Base-by-base conservation (phyloP, 768 basidiomycete genomes). In the Suillus subalutaceus region DNA sequence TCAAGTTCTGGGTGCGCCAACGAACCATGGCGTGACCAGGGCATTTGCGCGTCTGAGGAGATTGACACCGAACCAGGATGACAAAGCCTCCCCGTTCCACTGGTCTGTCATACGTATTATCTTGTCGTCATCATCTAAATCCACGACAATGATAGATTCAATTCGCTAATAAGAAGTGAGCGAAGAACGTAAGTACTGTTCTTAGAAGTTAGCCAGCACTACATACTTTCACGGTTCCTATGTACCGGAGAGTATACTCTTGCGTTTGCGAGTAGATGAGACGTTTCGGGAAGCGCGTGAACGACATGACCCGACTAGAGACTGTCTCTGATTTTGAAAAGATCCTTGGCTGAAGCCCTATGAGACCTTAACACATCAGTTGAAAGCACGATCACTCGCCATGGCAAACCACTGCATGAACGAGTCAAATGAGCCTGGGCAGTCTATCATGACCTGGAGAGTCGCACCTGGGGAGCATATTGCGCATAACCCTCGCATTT, bases 71-170 rank as follows among this genome's bases (percentile, higher is more conserved):
- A 80, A 85, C 66, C 81, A 75, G 1, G 78, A 80, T 20, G 88
- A 84, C 30, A 83, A 76, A 20, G 85, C 82, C 53, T 84, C 79
- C 32, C 89, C 89, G 48, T 82, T 74, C 85, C 89, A 87, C 69
- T 87, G 84, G 66, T 91, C 88, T 41, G 84, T 79, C 65, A 91
- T 73, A 38, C 80, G 80, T 6, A 82, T 75, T 59, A 91, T 90
- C 77, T 83, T 88, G 65, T 88, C 84, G 56, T 88, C 77, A 5
- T 88, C 87, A 71, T 91, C 89, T 62, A 91, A 75, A 67, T 90
- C 88, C 6, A 90, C 85, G 10, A 83, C 73, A 30, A 91, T 79
- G 43, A 91, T 81, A 1, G 90, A 91, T 46, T 86, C 81, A 38
- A 90, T 78, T 10, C 79, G 72, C 90, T 91, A 62, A 15, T 16